Percentiles rank a stretch among this genome's conserved stretches.
These are phyloP conservation scores for Pholiota conissans DNA, from an alignment of 768 basidiomycete genomes.

Conservation along the genomic window DNA sequence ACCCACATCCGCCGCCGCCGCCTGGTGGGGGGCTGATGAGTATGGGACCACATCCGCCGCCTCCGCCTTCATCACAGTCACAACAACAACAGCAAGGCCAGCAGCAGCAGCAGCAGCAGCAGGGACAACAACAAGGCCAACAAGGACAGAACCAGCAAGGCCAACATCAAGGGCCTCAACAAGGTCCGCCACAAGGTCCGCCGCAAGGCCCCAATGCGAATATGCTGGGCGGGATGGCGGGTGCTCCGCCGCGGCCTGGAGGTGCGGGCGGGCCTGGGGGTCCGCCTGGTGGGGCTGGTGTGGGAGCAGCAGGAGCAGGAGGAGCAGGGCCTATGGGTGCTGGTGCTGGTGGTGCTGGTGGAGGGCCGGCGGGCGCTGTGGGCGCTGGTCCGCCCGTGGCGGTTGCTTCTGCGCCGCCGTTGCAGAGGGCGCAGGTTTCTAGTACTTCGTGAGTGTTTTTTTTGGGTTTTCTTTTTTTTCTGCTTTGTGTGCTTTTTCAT, in stretches of 20 bases:
- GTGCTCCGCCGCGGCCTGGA: background rate
- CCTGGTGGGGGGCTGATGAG: background rate
- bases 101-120: too few species aligned
- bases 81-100: too few species aligned
- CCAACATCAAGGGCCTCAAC: too few species aligned
- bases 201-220: background rate
- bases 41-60: background rate
- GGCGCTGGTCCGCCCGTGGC: background rate
- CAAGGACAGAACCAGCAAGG: too few species aligned
- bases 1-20: background rate
- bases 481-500: background rate
- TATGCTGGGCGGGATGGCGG: background rate
- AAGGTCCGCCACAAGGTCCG: too few species aligned
- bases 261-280: background rate
- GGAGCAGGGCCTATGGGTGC: background rate
- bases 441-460: background rate
- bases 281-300: background rate
- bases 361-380: background rate
- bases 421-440: background rate
- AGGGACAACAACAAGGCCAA: too few species aligned
- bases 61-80: too few species aligned
- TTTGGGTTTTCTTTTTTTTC: background rate
- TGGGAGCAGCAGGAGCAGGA: background rate
- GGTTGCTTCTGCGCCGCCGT: background rate
- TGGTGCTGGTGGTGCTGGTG: background rate